Evolutionary conservation across 352 stramenopile genomes (phyloP).

Genomic region (Phytophthora rubi): DNA sequence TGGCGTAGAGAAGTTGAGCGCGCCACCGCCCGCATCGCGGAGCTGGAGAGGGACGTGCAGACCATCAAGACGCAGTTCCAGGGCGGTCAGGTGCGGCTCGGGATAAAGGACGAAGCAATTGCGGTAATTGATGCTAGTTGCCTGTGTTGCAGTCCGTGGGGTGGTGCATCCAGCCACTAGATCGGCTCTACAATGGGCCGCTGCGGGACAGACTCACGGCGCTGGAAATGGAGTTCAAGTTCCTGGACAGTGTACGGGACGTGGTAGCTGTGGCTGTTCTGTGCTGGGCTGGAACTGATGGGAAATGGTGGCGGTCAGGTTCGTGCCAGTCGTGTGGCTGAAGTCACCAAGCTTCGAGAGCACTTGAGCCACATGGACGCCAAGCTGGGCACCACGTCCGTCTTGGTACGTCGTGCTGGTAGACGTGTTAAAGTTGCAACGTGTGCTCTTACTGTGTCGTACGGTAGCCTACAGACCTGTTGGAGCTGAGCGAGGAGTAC

Average conservation of each 20-base stretch:
- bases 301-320: conserved; percentile 15
- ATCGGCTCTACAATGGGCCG: conserved; percentile 20
- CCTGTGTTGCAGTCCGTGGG: conserved; percentile 16
- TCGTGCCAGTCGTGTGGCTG: conserved; percentile 26
- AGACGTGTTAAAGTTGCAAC: neutral
- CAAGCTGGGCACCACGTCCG: conserved; percentile 35
- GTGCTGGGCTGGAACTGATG: neutral
- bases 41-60: conserved; percentile 47
- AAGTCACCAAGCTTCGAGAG: conserved; percentile 30
- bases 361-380: conserved; percentile 30
- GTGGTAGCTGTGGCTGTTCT: neutral
- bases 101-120: neutral
- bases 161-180: conserved; percentile 21
- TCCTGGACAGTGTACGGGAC: conserved; percentile 41
- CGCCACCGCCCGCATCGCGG: conserved; percentile 12
- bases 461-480: conserved; percentile 19
- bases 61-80: conserved; percentile 40
- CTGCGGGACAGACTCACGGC: conserved; percentile 42
- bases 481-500: conserved; percentile 31
- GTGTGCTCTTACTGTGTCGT: neutral
- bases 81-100: conserved; percentile 33
- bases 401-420: conserved; percentile 16
- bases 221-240: conserved; percentile 50
- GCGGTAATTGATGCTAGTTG: neutral
- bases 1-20: conserved; percentile 28